Evolutionary conservation across 257 asterid genomes (phyloP).

Genomic region (Orobanche coerulescens): DNA sequence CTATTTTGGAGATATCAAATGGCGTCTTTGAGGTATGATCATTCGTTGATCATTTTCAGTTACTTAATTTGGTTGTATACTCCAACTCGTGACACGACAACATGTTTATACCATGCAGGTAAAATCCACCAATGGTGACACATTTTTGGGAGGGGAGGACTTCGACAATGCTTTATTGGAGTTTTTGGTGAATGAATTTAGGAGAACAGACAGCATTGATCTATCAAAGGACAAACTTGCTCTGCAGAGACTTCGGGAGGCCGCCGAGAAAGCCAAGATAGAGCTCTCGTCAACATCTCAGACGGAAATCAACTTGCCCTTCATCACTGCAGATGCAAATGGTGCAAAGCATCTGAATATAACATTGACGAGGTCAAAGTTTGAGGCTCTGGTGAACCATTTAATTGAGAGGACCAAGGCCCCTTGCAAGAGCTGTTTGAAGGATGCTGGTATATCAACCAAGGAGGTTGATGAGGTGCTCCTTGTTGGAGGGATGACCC

Average conservation of each 20-base stretch:
- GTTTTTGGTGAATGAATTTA: slow-evolving; percentile 53
- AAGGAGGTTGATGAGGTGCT: slow-evolving; percentile 72
- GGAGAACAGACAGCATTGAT: slow-evolving; percentile 56
- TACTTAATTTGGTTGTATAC: background rate
- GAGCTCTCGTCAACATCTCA: slow-evolving; percentile 69
- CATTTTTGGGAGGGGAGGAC: slow-evolving; percentile 82
- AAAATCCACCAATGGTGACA: slow-evolving; percentile 77
- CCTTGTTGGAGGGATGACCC: slow-evolving; percentile 78
- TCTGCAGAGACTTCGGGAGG: slow-evolving; percentile 72
- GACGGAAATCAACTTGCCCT: slow-evolving; percentile 65
- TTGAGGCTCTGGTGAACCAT: slow-evolving; percentile 52
- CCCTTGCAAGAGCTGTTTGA: slow-evolving; percentile 70
- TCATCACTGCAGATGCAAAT: slow-evolving; percentile 61
- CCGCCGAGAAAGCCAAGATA: slow-evolving; percentile 76
- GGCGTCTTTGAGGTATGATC: slow-evolving; percentile 62
- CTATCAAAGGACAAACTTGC: slow-evolving; percentile 63
- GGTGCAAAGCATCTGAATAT: slow-evolving; percentile 66
- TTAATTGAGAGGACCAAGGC: slow-evolving; percentile 62
- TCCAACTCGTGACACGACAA: background rate
- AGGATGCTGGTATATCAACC: slow-evolving; percentile 56
- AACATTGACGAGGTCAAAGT: slow-evolving; percentile 59
- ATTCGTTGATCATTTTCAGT: background rate
- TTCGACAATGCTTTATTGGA: slow-evolving; percentile 60
- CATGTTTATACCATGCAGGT: slow-evolving; percentile 34
- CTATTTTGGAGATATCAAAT: slow-evolving; percentile 66